Percentiles rank a stretch among this genome's conserved stretches.
These are phyloP conservation scores for Sophora flavescens DNA, from an alignment of 306 rosid species.

Conservation along the genomic window DNA sequence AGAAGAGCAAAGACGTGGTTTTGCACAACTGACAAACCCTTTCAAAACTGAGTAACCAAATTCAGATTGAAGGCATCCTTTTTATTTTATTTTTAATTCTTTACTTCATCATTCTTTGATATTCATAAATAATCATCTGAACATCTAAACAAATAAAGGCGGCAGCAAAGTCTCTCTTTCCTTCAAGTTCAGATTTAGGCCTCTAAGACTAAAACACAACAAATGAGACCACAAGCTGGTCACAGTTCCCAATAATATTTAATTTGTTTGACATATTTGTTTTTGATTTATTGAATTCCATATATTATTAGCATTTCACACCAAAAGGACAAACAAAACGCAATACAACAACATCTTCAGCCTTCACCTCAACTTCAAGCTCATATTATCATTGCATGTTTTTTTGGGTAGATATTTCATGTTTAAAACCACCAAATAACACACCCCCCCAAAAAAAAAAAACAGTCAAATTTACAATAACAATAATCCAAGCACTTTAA, in stretches of 20 bases:
- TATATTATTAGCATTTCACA: too few relatives aligned
- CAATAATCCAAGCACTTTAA: not conserved
- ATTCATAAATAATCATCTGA: not conserved
- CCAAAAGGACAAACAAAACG: too few relatives aligned
- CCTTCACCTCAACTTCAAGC: constrained; percentile 32
- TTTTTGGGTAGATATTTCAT: too few relatives aligned
- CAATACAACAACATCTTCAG: constrained; percentile 4
- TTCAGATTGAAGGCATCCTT: constrained; percentile 23
- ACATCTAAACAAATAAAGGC: constrained; percentile 20
- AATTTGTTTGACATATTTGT: too few relatives aligned
- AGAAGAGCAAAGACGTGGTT: not conserved
- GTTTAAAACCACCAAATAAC: constrained; percentile 14
- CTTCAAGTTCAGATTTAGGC: constrained; percentile 18
- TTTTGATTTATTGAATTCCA: too few relatives aligned
- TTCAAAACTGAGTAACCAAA: constrained; percentile 25
- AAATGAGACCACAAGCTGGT: not conserved
- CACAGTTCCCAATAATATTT: not conserved
- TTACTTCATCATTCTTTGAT: not conserved
- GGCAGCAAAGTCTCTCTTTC: constrained; percentile 4
- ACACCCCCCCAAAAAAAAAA: not conserved
- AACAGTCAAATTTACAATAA: not conserved
- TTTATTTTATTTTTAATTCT: not conserved
- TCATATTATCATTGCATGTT: constrained; percentile 27
- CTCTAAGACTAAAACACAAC: not conserved
- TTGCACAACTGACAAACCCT: not conserved